Percentiles rank a stretch among this genome's conserved stretches.
Conservation (phyloP, 495 filamentous ascomycete species). For the Oleoguttula mirabilis region DNA sequence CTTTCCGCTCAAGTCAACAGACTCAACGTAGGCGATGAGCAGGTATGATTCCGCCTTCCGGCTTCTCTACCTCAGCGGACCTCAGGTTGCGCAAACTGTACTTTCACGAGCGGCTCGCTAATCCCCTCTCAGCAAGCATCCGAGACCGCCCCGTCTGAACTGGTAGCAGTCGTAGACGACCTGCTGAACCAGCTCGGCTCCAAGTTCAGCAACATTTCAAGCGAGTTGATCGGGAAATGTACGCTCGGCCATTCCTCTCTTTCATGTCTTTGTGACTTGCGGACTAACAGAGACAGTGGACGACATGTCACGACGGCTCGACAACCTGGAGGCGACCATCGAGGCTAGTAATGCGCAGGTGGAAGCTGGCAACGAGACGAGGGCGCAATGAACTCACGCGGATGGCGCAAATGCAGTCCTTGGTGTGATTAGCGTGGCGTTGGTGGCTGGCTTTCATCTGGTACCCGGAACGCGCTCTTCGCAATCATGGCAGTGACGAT, state of each 20-base stretch:
- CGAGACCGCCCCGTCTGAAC: slow-evolving; percentile 38
- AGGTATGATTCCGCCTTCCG: slow-evolving; percentile 3
- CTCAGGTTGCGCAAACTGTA: neutral
- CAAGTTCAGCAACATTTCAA: slow-evolving; percentile 71
- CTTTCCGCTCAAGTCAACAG: slow-evolving; percentile 17
- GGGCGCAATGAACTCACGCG: too few relatives aligned
- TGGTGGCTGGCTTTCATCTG: too few relatives aligned
- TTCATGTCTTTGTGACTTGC: slow-evolving; percentile 1
- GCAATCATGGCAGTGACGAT: too few relatives aligned
- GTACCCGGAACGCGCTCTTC: too few relatives aligned
- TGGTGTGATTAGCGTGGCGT: too few relatives aligned
- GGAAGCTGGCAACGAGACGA: too few relatives aligned
- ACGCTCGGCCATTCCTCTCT: slow-evolving; percentile 28
- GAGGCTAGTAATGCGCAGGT: slow-evolving; percentile 39
- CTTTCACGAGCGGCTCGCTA: neutral
- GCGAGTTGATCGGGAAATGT: slow-evolving; percentile 84
- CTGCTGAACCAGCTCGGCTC: slow-evolving; percentile 68
- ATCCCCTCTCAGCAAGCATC: neutral
- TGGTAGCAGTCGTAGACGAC: slow-evolving; percentile 70
- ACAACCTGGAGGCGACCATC: slow-evolving; percentile 71
- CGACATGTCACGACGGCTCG: slow-evolving; percentile 82
- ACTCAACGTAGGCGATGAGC: slow-evolving; percentile 12
- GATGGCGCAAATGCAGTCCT: too few relatives aligned
- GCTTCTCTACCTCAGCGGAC: too few relatives aligned
- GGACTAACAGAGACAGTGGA: slow-evolving; percentile 61